Evolutionary conservation across 2,329 filamentous ascomycete species (phyloP).

Genomic region (Fusarium papillatum): DNA sequence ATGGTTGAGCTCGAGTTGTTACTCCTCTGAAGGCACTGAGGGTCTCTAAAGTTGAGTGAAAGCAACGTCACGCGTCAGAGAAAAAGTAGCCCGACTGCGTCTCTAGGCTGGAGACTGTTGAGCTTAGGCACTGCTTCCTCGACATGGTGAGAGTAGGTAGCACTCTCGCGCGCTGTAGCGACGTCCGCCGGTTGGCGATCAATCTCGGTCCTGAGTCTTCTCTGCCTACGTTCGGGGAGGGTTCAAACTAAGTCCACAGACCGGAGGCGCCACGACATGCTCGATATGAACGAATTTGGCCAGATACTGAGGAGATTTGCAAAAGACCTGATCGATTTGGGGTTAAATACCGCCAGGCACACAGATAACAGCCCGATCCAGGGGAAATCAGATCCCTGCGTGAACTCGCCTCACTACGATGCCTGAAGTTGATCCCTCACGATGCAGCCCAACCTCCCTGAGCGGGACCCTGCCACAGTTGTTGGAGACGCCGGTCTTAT

Average conservation of each 20-base stretch:
- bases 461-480: not conserved
- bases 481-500: constrained; percentile 12
- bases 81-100: not conserved
- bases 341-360: not conserved
- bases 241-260: too few relatives aligned
- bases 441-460: not conserved
- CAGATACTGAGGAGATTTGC: not conserved
- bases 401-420: not conserved
- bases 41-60: not conserved
- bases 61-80: not conserved
- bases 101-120: not conserved
- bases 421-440: not conserved
- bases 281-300: not conserved
- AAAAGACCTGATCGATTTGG: not conserved
- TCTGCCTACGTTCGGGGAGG: not conserved
- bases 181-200: not conserved
- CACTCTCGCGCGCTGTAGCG: constrained; percentile 8
- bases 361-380: fast-evolving
- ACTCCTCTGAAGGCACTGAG: constrained; percentile 15
- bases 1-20: not conserved
- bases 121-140: not conserved
- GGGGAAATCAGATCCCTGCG: constrained; percentile 12
- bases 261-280: too few relatives aligned
- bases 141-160: not conserved
- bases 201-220: not conserved